phyloP scores from a whole-genome alignment of 352 stramenopile genomes.

The Pilasporangium apinafurcum region DNA sequence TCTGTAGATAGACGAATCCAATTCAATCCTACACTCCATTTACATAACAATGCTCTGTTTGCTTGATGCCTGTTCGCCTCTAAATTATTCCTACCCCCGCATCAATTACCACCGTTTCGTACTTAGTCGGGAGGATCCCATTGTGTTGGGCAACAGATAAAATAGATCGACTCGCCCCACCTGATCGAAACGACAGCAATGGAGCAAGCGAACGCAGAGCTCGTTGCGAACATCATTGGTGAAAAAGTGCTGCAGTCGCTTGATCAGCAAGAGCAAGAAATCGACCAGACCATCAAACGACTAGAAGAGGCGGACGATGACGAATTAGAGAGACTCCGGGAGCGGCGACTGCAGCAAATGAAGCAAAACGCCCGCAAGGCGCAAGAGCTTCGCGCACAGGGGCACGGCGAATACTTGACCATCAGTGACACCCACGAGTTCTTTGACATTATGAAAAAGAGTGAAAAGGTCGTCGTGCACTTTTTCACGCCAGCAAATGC shows the following conservation, averaged over 20 bases:
- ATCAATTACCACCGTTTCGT: too few species aligned
- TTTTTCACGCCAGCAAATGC: constrained; percentile 93
- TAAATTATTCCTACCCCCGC: too few species aligned
- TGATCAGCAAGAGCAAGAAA: constrained; percentile 75
- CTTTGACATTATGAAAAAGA: constrained; percentile 93
- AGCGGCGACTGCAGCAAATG: constrained; percentile 72
- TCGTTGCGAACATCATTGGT: constrained; percentile 74
- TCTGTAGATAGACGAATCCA: constrained; percentile 54
- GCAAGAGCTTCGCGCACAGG: constrained; percentile 71
- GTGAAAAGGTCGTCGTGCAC: constrained; percentile 90
- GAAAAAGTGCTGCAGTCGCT: constrained; percentile 86
- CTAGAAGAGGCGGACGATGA: constrained; percentile 85
- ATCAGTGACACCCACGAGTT: constrained; percentile 93
- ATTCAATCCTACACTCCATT: too few species aligned
- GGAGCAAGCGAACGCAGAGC: constrained; percentile 64
- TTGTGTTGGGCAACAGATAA: too few species aligned
- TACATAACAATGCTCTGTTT: too few species aligned
- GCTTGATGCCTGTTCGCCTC: too few species aligned
- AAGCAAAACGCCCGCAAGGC: constrained; percentile 58
- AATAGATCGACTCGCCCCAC: background rate
- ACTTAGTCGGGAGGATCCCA: too few species aligned
- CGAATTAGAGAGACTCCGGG: constrained; percentile 83
- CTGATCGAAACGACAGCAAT: constrained; percentile 15
- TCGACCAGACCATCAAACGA: constrained; percentile 81
- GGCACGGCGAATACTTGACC: constrained; percentile 86